phyloP scores from a whole-genome alignment of 768 basidiomycete species.

The Fomitopsis pulvina region DNA sequence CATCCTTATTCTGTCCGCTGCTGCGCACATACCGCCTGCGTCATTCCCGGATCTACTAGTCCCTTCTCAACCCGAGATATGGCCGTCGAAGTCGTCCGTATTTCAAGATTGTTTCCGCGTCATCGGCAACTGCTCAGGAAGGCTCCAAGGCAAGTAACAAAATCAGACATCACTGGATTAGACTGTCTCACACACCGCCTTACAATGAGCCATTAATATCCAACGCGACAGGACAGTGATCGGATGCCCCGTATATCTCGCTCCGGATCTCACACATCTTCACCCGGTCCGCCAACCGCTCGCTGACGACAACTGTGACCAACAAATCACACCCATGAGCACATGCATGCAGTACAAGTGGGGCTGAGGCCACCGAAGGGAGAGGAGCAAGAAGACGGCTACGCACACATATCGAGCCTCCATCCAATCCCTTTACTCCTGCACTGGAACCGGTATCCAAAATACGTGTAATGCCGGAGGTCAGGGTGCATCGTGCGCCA shows the following conservation, averaged over 20 bases:
- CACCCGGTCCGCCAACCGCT: slow-evolving; percentile 55
- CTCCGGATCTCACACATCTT: slow-evolving; percentile 82
- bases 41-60: neutral
- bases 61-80: neutral
- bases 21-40: neutral
- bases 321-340: neutral
- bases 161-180: neutral
- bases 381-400: slow-evolving; percentile 1
- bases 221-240: slow-evolving; percentile 77
- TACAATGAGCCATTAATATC: slow-evolving; percentile 52
- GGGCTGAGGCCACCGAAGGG: neutral
- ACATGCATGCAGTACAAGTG: neutral
- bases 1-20: no score
- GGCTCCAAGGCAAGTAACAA: neutral
- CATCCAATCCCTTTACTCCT: slow-evolving; percentile 78
- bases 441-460: slow-evolving; percentile 78
- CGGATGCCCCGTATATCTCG: slow-evolving; percentile 84
- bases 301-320: slow-evolving; percentile 62
- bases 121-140: neutral
- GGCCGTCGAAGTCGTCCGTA: no score
- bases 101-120: no score
- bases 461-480: slow-evolving; percentile 77
- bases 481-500: slow-evolving; percentile 72
- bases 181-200: neutral
- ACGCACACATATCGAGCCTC: slow-evolving; percentile 80